Percentiles rank a stretch among this genome's conserved stretches.
Evolutionary conservation across 1,139 yeast species (phyloP).

Genomic region (Taphrina communis): DNA sequence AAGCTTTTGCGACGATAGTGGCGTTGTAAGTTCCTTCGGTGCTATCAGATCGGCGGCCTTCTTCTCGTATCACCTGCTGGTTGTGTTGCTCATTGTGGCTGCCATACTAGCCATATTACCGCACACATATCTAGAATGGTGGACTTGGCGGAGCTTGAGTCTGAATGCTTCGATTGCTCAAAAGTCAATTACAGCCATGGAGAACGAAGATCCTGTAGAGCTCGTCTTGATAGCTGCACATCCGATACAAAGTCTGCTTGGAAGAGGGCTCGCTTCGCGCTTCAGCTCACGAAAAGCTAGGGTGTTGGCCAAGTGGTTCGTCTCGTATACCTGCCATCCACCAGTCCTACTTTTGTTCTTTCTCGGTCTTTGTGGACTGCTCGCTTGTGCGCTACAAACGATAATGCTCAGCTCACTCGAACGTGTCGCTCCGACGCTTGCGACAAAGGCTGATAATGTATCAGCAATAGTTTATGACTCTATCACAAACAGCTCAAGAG

Average conservation of each 20-base stretch:
- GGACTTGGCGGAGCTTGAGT: constrained; percentile 59
- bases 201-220: constrained; percentile 46
- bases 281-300: constrained; percentile 8
- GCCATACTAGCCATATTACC: constrained; percentile 56
- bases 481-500: constrained; percentile 46
- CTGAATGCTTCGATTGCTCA: constrained; percentile 43
- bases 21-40: constrained; percentile 49
- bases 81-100: constrained; percentile 54
- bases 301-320: constrained; percentile 50
- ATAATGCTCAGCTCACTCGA: constrained; percentile 51
- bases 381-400: constrained; percentile 56
- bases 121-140: constrained; percentile 56
- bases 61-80: constrained; percentile 53
- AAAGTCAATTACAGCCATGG: constrained; percentile 41
- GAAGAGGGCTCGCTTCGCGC: constrained; percentile 41
- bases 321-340: constrained; percentile 50
- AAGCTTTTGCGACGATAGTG: constrained; percentile 48
- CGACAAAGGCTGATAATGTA: constrained; percentile 44
- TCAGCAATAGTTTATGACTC: constrained; percentile 39
- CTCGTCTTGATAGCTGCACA: constrained; percentile 43
- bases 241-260: constrained; percentile 43
- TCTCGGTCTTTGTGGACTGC: constrained; percentile 56
- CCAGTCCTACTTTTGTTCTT: constrained; percentile 52
- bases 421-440: constrained; percentile 43
- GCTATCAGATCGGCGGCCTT: constrained; percentile 51